Evolutionary conservation across 2,329 filamentous ascomycete species (phyloP).

Genomic region (Cordyceps pruinosa): DNA sequence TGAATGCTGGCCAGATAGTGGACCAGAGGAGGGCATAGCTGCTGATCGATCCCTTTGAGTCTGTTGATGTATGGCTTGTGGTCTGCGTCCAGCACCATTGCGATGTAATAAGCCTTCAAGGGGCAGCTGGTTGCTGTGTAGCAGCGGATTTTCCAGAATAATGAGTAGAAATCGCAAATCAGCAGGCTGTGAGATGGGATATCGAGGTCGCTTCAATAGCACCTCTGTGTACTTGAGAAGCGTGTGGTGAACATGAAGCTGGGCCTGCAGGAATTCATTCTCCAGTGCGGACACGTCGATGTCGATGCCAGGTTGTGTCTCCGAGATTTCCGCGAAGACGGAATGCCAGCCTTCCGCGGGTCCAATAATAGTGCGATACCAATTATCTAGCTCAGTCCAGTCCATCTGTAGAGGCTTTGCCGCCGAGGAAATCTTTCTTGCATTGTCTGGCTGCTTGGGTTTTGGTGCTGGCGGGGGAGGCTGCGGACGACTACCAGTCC

Average conservation of each 20-base stretch:
- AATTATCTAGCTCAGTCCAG: conserved; percentile 63
- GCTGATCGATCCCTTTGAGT: conserved; percentile 15
- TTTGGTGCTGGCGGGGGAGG: background rate
- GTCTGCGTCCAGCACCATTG: conserved; percentile 17
- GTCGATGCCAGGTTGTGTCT: conserved; percentile 24
- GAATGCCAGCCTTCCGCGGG: conserved; percentile 61
- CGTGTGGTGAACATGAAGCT: conserved; percentile 60
- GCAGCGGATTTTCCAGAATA: conserved; percentile 68
- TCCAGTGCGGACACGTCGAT: conserved; percentile 39
- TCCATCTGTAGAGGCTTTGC: conserved; percentile 59
- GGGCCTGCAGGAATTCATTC: conserved; percentile 45
- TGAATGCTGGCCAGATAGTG: conserved; percentile 61
- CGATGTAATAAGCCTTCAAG: conserved; percentile 37
- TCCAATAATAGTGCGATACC: conserved; percentile 66
- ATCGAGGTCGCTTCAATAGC: conserved; percentile 71
- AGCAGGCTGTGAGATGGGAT: conserved; percentile 58
- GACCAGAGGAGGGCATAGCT: conserved; percentile 30
- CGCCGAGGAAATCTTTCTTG: background rate
- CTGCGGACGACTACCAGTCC: conserved; percentile 50
- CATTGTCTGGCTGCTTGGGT: background rate
- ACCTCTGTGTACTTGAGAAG: conserved; percentile 74
- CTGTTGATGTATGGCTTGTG: conserved; percentile 14
- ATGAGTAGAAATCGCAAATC: conserved; percentile 74
- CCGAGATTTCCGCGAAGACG: conserved; percentile 47
- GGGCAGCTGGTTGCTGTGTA: conserved; percentile 43